These are phyloP conservation scores for Colletotrichum liaoningense DNA, from an alignment of 2,329 filamentous ascomycete species.

Conservation along the genomic window DNA sequence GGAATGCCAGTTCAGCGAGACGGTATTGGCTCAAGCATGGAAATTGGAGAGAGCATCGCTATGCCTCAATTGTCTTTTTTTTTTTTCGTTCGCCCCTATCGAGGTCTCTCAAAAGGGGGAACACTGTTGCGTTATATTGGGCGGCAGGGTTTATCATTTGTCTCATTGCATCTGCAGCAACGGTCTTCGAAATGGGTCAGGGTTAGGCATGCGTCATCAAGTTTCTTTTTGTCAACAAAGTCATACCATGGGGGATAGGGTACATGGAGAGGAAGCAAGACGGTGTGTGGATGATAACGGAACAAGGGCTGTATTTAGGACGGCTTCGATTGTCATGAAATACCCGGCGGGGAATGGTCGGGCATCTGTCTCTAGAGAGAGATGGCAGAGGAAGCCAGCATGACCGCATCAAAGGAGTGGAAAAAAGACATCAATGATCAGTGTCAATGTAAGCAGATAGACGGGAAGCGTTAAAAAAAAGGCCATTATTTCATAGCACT, in stretches of 20 bases:
- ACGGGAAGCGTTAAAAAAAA: conserved; percentile 34
- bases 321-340: conserved; percentile 21
- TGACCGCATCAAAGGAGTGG: conserved; percentile 28
- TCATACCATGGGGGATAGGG: conserved; percentile 26
- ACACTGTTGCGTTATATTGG: conserved; percentile 24
- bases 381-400: conserved; percentile 13
- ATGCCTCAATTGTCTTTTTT: conserved; percentile 18
- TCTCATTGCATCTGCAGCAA: conserved; percentile 35
- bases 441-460: conserved; percentile 36
- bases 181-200: conserved; percentile 32
- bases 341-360: conserved; percentile 20
- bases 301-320: conserved; percentile 7
- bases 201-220: conserved; percentile 33
- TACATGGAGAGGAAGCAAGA: conserved; percentile 19
- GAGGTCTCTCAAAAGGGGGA: neutral
- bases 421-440: conserved; percentile 31
- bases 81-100: neutral
- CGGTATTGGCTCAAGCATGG: conserved; percentile 4
- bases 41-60: conserved; percentile 1
- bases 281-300: neutral
- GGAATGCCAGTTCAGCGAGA: neutral
- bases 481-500: conserved; percentile 26
- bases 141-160: conserved; percentile 31
- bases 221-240: conserved; percentile 28
- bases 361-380: conserved; percentile 9